Base-by-base conservation (phyloP, 441 rosid species). In the Francoa sonchifolia region DNA sequence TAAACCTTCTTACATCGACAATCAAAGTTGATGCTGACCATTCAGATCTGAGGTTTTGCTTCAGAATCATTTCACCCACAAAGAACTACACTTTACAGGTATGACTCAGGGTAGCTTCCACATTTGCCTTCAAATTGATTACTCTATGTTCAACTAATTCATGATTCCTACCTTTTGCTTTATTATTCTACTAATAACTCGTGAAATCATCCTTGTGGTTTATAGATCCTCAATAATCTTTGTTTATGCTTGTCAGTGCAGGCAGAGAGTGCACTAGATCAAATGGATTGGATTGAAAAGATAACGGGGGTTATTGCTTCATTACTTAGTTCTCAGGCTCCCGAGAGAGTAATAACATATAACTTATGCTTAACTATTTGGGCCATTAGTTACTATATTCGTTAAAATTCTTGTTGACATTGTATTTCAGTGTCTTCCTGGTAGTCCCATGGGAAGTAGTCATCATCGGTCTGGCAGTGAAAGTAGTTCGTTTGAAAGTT, bases 221-320 rank as follows among this genome's bases (percentile, higher is more conserved):
- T 32, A 33, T 38, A 55, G 62, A 57, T 58, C 52, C 57, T 66
- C 57, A 57, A 61, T 53, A 39, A 63, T 58, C 48, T 69, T 68
- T 58, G 52, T 54, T 67, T 67, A 22, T 68, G 63, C 74, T 72
- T 67, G 96, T 84, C 87, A 71, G 83, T 70, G 83, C 96, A 93
- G 97, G 97, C 97, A 62, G 99, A 93, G 71, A 93, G 97, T 60
- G 88, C 86, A 27, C 69, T 76, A 29, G 97, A 93, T 72, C 97
- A 88, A 69, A 93, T 74, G 93, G 99, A 93, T 64, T 88, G 97
- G 99, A 80, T 93, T 57, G 97, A 93, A 51, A 93, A 93, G 74
- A 93, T 88, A 66, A 88, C 94, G 0, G 97, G 97, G 59, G 99
- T 93, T 65, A 93, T 93, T 71, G 88, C 99, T 20, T 88, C 99